Percentiles rank a stretch among this genome's conserved stretches.
Evolutionary conservation across 192 early-diverging fungal species (phyloP).

Genomic region (Chytriomyces confervae): DNA sequence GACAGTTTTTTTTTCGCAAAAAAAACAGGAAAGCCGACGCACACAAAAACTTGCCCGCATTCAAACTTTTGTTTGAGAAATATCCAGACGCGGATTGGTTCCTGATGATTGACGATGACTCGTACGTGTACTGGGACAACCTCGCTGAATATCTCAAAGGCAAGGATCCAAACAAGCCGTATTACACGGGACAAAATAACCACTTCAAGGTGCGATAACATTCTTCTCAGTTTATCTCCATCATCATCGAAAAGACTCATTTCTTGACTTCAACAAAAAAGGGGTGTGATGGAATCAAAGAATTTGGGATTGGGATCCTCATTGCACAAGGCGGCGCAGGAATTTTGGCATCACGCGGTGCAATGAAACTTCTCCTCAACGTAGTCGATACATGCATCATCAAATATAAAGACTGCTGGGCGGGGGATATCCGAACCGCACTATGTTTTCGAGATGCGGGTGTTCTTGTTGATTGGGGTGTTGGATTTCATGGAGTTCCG

Average conservation of each 20-base stretch:
- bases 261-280: too few relatives aligned
- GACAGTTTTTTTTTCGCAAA: neutral
- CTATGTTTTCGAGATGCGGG: slow-evolving; percentile 51
- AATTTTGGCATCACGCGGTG: slow-evolving; percentile 57
- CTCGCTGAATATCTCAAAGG: slow-evolving; percentile 38
- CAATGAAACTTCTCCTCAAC: slow-evolving; percentile 46
- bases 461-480: slow-evolving; percentile 21
- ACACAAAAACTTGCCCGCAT: slow-evolving; percentile 65
- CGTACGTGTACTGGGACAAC: slow-evolving; percentile 64
- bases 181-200: slow-evolving; percentile 54
- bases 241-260: too few relatives aligned
- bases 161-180: slow-evolving; percentile 43
- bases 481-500: slow-evolving; percentile 34
- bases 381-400: slow-evolving; percentile 49
- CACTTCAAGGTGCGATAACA: slow-evolving; percentile 38
- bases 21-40: slow-evolving; percentile 48
- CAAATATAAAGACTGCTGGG: slow-evolving; percentile 58
- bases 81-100: slow-evolving; percentile 68
- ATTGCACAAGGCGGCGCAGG: slow-evolving; percentile 68
- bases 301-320: slow-evolving; percentile 44
- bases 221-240: too few relatives aligned
- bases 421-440: slow-evolving; percentile 49
- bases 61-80: slow-evolving; percentile 46
- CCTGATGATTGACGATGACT: slow-evolving; percentile 71
- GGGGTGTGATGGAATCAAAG: slow-evolving; percentile 60